Evolutionary conservation across 148 eudicot genomes (phyloP), one percentile per base, ranked within the genome.

Genomic region (Pharnaceum exiguum): DNA sequence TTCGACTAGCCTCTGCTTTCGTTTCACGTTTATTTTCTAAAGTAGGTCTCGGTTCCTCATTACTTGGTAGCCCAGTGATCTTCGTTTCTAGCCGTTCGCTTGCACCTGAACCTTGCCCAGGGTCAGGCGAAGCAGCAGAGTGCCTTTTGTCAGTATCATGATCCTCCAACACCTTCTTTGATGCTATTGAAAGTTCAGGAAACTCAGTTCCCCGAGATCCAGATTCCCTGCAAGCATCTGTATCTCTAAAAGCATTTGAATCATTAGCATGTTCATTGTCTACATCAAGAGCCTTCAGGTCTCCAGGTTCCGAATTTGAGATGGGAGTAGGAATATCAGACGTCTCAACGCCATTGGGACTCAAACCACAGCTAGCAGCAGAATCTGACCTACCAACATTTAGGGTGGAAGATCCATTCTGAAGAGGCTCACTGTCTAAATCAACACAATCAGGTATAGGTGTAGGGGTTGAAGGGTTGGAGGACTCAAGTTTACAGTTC

Each of bases 391-490:
- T 59, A 39, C 33, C 66, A 17, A 6, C 29, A n/a, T 32, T 52
- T 21, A 46, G 43, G 44, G 51, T 55, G 25, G 47, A 21, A 61
- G 75, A 45, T 49, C 46, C 63, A 48, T 57, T 50, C 38, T 40
- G 46, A 36, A 46, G 24, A 4, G 60, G 51, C 50, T 52, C 71
- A 58, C 43, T 49, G 23, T 58, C 52, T 30, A 18, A 13, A 48
- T 65, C 69, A 10, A 51, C 27, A 30, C 46, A 59, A 46, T 51
- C 70, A 37, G 70, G 53, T 30, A 45, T 71, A 12, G 65, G 76
- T 23, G 66, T 60, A 8, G 73, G 78, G 77, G 70, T 75, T 7
- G 73, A 74, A 31, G 72, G 64, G 71, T 73, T 58, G n/a, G 69
- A 58, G 56, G 67, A 35, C 35, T 75, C 70, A 24, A 42, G 49